These are phyloP conservation scores for Nannizziopsis arthrosporioides DNA, from an alignment of 2,329 filamentous ascomycete genomes.

Conservation along the genomic window DNA sequence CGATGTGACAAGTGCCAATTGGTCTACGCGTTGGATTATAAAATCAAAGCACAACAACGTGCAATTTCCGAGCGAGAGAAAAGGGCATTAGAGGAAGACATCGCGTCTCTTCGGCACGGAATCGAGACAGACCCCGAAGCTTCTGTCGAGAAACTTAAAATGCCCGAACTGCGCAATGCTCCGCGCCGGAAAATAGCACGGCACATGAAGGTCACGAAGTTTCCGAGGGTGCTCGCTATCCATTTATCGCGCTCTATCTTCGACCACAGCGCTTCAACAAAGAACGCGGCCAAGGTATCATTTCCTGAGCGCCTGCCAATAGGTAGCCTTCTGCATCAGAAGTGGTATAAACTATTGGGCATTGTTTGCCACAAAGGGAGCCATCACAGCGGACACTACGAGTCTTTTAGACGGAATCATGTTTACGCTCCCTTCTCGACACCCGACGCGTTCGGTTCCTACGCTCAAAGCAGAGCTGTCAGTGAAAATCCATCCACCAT, in stretches of 20 bases:
- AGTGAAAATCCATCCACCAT: constrained; percentile 41
- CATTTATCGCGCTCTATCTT: constrained; percentile 92
- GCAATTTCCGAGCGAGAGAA: constrained; percentile 44
- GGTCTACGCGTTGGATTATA: constrained; percentile 59
- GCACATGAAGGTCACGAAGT: constrained; percentile 73
- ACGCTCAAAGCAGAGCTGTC: constrained; percentile 52
- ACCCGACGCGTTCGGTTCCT: constrained; percentile 62
- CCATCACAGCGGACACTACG: constrained; percentile 93
- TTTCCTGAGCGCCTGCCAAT: constrained; percentile 81
- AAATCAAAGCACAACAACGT: constrained; percentile 48
- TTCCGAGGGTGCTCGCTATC: constrained; percentile 81
- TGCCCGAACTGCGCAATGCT: constrained; percentile 62
- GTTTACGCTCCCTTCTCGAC: constrained; percentile 70
- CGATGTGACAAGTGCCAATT: constrained; percentile 87
- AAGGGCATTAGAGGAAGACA: constrained; percentile 44
- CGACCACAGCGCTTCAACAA: constrained; percentile 66
- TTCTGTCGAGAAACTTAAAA: constrained; percentile 55
- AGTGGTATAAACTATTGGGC: constrained; percentile 71
- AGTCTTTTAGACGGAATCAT: constrained; percentile 83
- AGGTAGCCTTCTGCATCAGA: constrained; percentile 64
- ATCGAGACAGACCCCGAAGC: constrained; percentile 73
- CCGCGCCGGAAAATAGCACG: constrained; percentile 77
- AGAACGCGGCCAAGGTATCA: constrained; percentile 86
- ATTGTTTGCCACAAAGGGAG: constrained; percentile 91
- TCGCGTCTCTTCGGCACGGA: constrained; percentile 55